These are phyloP conservation scores for Calonectria fujianensis DNA, from an alignment of 2,329 filamentous ascomycete genomes.

Conservation along the genomic window DNA sequence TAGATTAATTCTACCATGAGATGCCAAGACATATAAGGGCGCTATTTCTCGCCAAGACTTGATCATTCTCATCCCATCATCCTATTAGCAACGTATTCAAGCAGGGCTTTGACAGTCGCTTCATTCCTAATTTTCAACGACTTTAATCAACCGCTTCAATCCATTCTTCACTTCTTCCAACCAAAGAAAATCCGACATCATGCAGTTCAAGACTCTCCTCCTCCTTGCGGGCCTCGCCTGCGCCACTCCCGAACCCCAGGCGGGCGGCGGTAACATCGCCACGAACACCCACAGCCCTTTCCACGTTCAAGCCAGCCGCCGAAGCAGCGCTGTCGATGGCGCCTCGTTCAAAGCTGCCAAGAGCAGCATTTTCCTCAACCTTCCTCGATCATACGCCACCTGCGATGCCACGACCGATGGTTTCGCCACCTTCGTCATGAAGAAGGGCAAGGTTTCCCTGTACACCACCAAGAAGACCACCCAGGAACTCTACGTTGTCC, in stretches of 20 bases:
- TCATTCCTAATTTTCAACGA: not conserved
- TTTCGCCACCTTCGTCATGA: slow-evolving; percentile 69
- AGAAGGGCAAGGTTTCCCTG: slow-evolving; percentile 68
- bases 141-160: not conserved
- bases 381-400: slow-evolving; percentile 66
- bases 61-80: not conserved
- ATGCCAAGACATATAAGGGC: slow-evolving; percentile 16
- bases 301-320: slow-evolving; percentile 68
- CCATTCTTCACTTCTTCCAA: not conserved
- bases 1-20: not conserved
- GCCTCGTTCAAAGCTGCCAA: slow-evolving; percentile 65
- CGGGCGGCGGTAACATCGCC: slow-evolving; percentile 9
- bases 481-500: slow-evolving; percentile 73
- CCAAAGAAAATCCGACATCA: slow-evolving; percentile 40
- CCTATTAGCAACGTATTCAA: not conserved
- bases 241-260: slow-evolving; percentile 29
- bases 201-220: slow-evolving; percentile 54
- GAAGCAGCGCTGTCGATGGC: slow-evolving; percentile 70
- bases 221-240: slow-evolving; percentile 42
- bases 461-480: slow-evolving; percentile 62
- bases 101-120: slow-evolving; percentile 20
- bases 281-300: slow-evolving; percentile 59
- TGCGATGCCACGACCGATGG: slow-evolving; percentile 65
- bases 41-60: not conserved
- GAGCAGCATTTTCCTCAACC: slow-evolving; percentile 65